Conservation (phyloP, 768 basidiomycete genomes). For the Daedalea quercina region DNA sequence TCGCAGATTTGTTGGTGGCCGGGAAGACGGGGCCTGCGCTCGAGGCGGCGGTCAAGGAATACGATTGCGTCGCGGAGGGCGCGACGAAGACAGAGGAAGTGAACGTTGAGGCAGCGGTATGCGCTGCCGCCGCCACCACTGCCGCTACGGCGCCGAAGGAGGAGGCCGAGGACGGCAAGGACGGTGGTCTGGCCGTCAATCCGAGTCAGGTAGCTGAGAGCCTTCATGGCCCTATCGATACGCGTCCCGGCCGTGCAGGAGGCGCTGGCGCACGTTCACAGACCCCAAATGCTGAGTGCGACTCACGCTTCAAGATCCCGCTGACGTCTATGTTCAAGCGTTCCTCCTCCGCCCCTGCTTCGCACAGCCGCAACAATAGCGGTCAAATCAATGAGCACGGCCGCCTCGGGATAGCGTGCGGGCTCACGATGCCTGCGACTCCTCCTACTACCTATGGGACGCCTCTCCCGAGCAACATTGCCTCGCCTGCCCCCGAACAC, state of each 20-base stretch:
- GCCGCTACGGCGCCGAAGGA: neutral
- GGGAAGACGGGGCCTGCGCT: conserved; percentile 62
- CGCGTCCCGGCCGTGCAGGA: neutral
- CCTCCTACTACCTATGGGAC: conserved; percentile 6
- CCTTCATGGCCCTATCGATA: neutral
- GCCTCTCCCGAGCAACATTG: neutral
- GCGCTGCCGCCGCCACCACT: too few species aligned
- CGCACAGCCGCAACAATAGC: conserved; percentile 13
- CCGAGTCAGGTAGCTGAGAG: neutral
- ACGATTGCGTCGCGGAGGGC: conserved; percentile 31
- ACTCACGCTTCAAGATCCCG: conserved; percentile 37
- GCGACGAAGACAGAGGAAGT: conserved; percentile 21
- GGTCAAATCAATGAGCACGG: neutral
- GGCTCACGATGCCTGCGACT: neutral
- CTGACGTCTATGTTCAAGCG: conserved; percentile 64
- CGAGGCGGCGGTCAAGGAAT: conserved; percentile 56
- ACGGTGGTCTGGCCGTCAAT: neutral
- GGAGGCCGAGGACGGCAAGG: conserved; percentile 4
- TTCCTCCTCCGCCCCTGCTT: conserved; percentile 48
- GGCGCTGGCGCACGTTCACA: neutral
- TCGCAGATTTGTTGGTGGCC: conserved; percentile 57
- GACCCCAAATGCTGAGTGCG: conserved; percentile 6
- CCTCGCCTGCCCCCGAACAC: conserved; percentile 7
- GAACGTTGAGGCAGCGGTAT: conserved; percentile 6
- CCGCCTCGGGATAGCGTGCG: conserved; percentile 7